Conservation (phyloP, 2,329 filamentous ascomycete species). For the Neobulgaria alba region DNA sequence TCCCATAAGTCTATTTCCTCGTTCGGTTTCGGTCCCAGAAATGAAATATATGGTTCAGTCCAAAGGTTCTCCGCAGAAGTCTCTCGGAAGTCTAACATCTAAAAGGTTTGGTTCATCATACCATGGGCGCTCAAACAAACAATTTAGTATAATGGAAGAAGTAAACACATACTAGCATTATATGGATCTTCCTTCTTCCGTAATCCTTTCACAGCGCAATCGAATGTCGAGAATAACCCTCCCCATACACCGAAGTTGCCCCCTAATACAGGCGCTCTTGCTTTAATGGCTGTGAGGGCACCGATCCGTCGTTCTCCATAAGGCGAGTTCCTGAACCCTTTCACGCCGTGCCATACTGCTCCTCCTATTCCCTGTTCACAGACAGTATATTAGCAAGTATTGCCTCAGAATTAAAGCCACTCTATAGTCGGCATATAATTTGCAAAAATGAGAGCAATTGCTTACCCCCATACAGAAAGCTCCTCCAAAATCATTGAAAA, state of each 20-base stretch:
- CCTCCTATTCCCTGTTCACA: conserved; percentile 57
- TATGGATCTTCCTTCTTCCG: conserved; percentile 96
- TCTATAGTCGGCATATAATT: background rate
- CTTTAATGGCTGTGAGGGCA: conserved; percentile 94
- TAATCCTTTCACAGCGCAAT: conserved; percentile 91
- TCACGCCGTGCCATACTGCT: conserved; percentile 93
- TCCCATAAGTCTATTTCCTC: background rate
- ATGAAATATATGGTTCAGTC: too few relatives aligned
- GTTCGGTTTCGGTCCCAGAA: too few relatives aligned
- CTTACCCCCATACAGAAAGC: conserved; percentile 94
- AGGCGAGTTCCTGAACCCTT: conserved; percentile 82
- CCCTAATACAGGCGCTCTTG: conserved; percentile 87
- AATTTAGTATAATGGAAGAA: background rate
- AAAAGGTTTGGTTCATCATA: too few relatives aligned
- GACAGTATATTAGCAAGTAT: background rate
- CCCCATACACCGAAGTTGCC: conserved; percentile 99
- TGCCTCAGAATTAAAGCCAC: too few relatives aligned
- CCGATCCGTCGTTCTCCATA: conserved; percentile 94
- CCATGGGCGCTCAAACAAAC: too few relatives aligned
- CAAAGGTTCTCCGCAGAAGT: too few relatives aligned
- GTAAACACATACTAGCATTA: conserved; percentile 61
- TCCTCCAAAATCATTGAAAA: conserved; percentile 94
- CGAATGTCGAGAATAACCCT: conserved; percentile 89
- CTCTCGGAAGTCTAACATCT: too few relatives aligned
- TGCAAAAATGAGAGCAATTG: background rate